Evolutionary conservation across 495 filamentous ascomycete species (phyloP).

Genomic region (Saxophila tyrrhenica): DNA sequence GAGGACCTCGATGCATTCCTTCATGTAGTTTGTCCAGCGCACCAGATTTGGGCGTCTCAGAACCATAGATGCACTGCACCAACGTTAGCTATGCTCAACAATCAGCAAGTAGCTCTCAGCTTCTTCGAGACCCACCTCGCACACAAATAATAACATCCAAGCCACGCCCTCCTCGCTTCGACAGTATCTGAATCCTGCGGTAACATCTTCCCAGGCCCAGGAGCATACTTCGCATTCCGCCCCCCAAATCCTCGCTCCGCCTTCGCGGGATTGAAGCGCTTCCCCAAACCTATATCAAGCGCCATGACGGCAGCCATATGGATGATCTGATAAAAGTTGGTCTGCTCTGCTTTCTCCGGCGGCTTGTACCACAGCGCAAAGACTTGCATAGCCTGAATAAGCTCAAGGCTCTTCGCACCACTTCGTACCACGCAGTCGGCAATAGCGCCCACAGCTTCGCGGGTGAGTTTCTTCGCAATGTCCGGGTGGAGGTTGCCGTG

Average conservation of each 20-base stretch:
- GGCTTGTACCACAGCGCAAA: conserved; percentile 70
- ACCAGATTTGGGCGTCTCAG: conserved; percentile 72
- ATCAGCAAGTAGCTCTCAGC: background rate
- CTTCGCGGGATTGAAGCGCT: conserved; percentile 29
- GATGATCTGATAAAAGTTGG: conserved; percentile 83
- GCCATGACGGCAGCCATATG: conserved; percentile 77
- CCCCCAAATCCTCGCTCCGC: conserved; percentile 32
- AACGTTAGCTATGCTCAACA: conserved; percentile 15
- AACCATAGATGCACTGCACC: conserved; percentile 63
- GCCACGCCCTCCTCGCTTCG: conserved; percentile 67
- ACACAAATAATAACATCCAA: conserved; percentile 69
- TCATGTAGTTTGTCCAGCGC: conserved; percentile 73
- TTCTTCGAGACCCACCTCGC: conserved; percentile 36
- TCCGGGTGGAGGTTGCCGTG: conserved; percentile 27
- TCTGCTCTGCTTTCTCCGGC: conserved; percentile 70
- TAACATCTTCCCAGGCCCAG: conserved; percentile 25
- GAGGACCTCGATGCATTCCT: conserved; percentile 67
- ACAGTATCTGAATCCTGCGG: conserved; percentile 42
- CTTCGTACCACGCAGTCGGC: conserved; percentile 63
- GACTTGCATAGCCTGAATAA: conserved; percentile 71
- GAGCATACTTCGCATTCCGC: conserved; percentile 21
- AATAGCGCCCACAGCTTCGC: conserved; percentile 60
- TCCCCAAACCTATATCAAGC: conserved; percentile 76
- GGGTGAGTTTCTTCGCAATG: conserved; percentile 39
- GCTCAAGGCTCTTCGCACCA: conserved; percentile 74